phyloP scores from a whole-genome alignment of 257 asterid genomes.

The Echites panduratus region DNA sequence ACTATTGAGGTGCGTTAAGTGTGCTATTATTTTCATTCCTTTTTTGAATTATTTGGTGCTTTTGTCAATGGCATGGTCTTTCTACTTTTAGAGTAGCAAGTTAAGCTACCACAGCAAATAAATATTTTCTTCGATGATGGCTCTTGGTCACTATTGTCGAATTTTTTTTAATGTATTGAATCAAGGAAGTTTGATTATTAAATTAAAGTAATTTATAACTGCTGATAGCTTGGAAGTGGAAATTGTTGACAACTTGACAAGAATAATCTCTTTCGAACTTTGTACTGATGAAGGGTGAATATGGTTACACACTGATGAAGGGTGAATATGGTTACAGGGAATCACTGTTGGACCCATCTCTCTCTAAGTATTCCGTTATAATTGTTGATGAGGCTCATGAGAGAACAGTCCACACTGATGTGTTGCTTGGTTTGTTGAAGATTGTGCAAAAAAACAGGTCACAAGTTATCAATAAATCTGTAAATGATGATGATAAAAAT shows the following conservation, averaged over 20 bases:
- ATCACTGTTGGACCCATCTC: slow-evolving; percentile 81
- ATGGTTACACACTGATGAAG: slow-evolving; percentile 24
- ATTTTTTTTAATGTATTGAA: neutral
- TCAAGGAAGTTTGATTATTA: neutral
- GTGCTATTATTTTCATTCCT: neutral
- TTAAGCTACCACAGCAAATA: neutral
- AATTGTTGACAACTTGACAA: slow-evolving; percentile 7
- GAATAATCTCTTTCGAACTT: slow-evolving; percentile 1
- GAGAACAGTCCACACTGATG: slow-evolving; percentile 97
- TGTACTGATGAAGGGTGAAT: slow-evolving; percentile 13
- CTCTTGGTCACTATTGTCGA: neutral
- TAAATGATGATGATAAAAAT: slow-evolving; percentile 22
- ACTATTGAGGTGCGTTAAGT: slow-evolving; percentile 58
- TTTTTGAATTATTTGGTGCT: neutral
- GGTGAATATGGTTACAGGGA: slow-evolving; percentile 51
- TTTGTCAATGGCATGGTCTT: neutral
- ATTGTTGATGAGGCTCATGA: slow-evolving; percentile 97
- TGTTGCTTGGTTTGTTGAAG: slow-evolving; percentile 87
- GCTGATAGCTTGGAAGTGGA: neutral
- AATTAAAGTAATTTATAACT: neutral
- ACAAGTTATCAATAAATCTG: slow-evolving; percentile 26
- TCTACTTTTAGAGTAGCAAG: neutral
- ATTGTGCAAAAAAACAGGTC: slow-evolving; percentile 72
- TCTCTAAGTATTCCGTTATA: slow-evolving; percentile 85
- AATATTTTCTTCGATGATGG: neutral